phyloP scores from a whole-genome alignment of 495 filamentous ascomycete genomes.

The Chaetomidium leptoderma region DNA sequence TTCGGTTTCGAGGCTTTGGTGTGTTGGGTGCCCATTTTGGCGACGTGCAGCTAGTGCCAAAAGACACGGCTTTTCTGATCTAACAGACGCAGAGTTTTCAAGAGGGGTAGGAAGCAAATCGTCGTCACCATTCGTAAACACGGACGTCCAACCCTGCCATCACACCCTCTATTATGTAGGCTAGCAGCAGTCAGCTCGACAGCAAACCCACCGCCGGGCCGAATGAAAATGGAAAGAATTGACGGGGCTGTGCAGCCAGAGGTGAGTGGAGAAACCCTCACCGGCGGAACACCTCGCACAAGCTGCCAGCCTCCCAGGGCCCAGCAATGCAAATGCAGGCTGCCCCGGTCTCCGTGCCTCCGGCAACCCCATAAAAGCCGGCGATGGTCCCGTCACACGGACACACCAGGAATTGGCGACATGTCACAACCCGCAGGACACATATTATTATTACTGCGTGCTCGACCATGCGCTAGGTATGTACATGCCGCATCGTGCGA shows the following conservation, averaged over 20 bases:
- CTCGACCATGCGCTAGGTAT: background rate
- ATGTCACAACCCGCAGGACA: conserved; percentile 1
- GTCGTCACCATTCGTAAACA: background rate
- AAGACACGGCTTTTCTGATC: background rate
- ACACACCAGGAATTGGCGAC: background rate
- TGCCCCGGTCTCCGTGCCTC: background rate
- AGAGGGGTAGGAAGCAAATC: background rate
- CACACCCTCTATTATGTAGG: background rate
- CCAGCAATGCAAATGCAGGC: background rate
- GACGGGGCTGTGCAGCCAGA: background rate
- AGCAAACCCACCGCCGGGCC: too few relatives aligned
- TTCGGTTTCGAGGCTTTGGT: background rate
- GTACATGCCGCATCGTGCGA: background rate
- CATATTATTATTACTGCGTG: background rate
- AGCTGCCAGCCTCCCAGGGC: too few relatives aligned
- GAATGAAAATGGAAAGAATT: background rate
- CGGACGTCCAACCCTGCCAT: background rate
- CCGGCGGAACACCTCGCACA: background rate
- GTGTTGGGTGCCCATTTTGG: background rate
- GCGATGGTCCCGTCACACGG: conserved; percentile 5
- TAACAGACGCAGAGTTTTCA: background rate
- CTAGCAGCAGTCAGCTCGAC: too few relatives aligned
- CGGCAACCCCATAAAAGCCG: background rate
- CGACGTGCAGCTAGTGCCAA: background rate
- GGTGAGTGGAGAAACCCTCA: background rate